phyloP scores from a whole-genome alignment of 768 basidiomycete species.

The Grammothele lineata region DNA sequence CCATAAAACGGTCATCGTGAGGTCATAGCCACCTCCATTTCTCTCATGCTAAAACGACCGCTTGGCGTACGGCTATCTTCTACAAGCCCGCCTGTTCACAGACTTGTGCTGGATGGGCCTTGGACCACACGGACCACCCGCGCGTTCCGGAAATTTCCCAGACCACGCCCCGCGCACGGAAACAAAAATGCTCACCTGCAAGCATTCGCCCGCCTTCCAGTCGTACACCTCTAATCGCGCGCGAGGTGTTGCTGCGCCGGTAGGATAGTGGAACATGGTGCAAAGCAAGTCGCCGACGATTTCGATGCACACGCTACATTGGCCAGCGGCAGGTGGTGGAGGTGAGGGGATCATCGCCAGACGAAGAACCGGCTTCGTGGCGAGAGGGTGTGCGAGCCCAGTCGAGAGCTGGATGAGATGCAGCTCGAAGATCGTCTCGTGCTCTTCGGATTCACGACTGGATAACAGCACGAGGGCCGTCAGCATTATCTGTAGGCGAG shows the following conservation, averaged over 20 bases:
- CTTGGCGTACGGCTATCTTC: too few species aligned
- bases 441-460: conserved; percentile 12
- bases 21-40: too few species aligned
- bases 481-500: neutral
- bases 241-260: conserved; percentile 1
- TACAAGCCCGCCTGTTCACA: too few species aligned
- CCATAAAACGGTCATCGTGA: too few species aligned
- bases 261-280: conserved; percentile 17
- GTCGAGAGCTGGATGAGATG: conserved; percentile 20
- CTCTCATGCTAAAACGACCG: too few species aligned
- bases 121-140: too few species aligned
- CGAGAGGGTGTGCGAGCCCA: conserved; percentile 18
- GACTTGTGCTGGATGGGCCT: too few species aligned
- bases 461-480: neutral
- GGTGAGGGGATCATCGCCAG: conserved; percentile 4
- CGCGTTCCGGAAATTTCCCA: too few species aligned
- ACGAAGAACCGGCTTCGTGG: conserved; percentile 10
- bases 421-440: conserved; percentile 8
- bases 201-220: conserved; percentile 26
- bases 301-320: conserved; percentile 19
- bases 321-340: conserved; percentile 1
- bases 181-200: conserved; percentile 6
- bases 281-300: conserved; percentile 21
- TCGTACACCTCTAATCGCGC: conserved; percentile 18
- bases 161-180: too few species aligned